A percentile compares a stretch with the other conserved stretches of the same genome.
Evolutionary conservation across 2,329 filamentous ascomycete genomes (phyloP).

Genomic region (Fonsecaea monophora): DNA sequence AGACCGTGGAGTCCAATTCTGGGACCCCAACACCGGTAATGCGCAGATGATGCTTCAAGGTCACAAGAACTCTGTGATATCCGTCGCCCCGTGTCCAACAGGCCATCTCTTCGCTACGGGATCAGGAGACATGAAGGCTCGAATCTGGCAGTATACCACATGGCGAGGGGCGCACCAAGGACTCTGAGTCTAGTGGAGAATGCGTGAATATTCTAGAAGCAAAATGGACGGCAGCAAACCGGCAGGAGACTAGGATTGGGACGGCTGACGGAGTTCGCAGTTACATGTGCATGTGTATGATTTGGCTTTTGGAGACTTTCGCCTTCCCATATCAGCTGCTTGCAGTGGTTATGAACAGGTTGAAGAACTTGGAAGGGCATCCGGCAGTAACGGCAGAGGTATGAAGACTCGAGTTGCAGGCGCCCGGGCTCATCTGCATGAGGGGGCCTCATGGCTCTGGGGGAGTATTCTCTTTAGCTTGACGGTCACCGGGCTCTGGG

Average conservation of each 20-base stretch:
- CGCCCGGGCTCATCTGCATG: not conserved
- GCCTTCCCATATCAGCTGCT: not conserved
- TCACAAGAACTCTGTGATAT: constrained; percentile 98
- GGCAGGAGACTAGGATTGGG: not conserved
- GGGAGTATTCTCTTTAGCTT: constrained; percentile 1
- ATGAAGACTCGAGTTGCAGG: constrained; percentile 4
- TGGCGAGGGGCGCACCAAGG: constrained; percentile 45
- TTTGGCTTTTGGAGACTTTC: not conserved
- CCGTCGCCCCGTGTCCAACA: constrained; percentile 88
- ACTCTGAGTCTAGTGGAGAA: constrained; percentile 15
- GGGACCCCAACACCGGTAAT: constrained; percentile 91
- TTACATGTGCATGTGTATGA: not conserved
- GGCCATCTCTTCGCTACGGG: constrained; percentile 93
- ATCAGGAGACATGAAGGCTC: constrained; percentile 94
- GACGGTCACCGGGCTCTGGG: constrained; percentile 10
- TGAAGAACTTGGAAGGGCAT: constrained; percentile 10
- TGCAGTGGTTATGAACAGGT: not conserved
- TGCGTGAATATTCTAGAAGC: not conserved
- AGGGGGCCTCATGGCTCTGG: not conserved
- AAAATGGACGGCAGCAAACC: not conserved
- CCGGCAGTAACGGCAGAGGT: constrained; percentile 8
- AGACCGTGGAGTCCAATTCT: constrained; percentile 97
- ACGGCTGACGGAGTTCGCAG: constrained; percentile 6
- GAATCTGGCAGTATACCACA: constrained; percentile 83
- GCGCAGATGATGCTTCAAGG: constrained; percentile 98